These are phyloP conservation scores for Paramecium biaurelia DNA, from an alignment of 73 alveolate genomes.

Conservation along the genomic window DNA sequence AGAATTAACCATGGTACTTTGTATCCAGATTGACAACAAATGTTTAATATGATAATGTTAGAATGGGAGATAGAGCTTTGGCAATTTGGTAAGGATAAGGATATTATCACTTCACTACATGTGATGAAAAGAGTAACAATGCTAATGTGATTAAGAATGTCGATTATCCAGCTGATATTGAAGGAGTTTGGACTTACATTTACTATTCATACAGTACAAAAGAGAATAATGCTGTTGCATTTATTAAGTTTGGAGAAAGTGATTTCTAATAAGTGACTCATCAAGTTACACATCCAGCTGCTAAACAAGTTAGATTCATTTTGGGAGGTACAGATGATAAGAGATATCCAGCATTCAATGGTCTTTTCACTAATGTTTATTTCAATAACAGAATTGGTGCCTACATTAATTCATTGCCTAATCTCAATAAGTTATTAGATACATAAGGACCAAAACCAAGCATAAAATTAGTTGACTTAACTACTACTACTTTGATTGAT, in stretches of 20 bases:
- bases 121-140: neutral
- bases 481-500: neutral
- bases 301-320: neutral
- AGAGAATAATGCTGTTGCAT: neutral
- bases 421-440: neutral
- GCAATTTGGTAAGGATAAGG: slow-evolving; percentile 35
- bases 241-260: neutral
- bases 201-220: neutral
- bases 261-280: neutral
- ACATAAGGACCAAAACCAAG: slow-evolving; percentile 36
- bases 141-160: neutral
- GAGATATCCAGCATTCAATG: slow-evolving; percentile 12
- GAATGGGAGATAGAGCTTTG: slow-evolving; percentile 37
- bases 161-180: slow-evolving; percentile 1
- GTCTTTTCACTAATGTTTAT: neutral
- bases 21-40: neutral
- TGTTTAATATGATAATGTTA: neutral
- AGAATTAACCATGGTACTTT: slow-evolving; percentile 9
- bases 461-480: neutral
- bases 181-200: slow-evolving; percentile 11
- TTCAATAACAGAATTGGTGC: slow-evolving; percentile 17
- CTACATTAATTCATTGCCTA: neutral
- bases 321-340: neutral
- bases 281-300: neutral
- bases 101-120: neutral